phyloP scores from a whole-genome alignment of 371 early-diverging fungal species.

The Mucor ambiguus region DNA sequence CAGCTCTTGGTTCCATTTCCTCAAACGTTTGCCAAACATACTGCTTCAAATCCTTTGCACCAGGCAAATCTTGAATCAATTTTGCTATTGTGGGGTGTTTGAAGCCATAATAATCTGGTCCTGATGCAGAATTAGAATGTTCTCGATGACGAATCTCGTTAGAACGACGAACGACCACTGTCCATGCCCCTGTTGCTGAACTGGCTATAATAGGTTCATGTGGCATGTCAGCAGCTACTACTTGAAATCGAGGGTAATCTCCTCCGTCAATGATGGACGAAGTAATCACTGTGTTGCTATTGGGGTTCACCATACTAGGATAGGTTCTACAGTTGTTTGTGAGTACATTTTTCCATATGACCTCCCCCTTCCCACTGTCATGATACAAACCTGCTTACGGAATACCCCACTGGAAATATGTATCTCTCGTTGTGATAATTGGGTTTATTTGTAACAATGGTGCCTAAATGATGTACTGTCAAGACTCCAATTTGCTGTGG shows the following conservation, averaged over 20 bases:
- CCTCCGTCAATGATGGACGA: conserved; percentile 85
- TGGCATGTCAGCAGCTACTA: conserved; percentile 78
- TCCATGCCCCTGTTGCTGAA: conserved; percentile 93
- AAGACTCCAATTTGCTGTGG: conserved; percentile 85
- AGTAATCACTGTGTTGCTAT: conserved; percentile 64
- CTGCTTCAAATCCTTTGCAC: conserved; percentile 68
- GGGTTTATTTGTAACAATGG: conserved; percentile 77
- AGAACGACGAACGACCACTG: conserved; percentile 78
- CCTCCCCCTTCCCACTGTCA: too few species aligned
- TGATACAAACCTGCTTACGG: conserved; percentile 50
- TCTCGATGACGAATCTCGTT: conserved; percentile 78
- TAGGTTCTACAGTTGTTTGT: conserved; percentile 49
- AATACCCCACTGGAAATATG: conserved; percentile 92
- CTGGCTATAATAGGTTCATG: conserved; percentile 69
- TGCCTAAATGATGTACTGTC: conserved; percentile 75
- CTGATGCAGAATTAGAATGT: conserved; percentile 82
- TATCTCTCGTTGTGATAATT: conserved; percentile 89
- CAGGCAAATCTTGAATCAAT: conserved; percentile 87
- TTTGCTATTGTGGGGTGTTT: conserved; percentile 87
- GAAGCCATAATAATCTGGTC: conserved; percentile 93
- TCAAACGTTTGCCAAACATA: conserved; percentile 78
- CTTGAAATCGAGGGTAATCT: conserved; percentile 76
- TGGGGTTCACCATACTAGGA: conserved; percentile 76
- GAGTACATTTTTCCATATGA: neutral
- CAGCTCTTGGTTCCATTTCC: conserved; percentile 54